Evolutionary conservation across 2,329 filamentous ascomycete species (phyloP), one percentile per base, ranked within the genome.

Genomic region (Alternaria triticimaculans): DNA sequence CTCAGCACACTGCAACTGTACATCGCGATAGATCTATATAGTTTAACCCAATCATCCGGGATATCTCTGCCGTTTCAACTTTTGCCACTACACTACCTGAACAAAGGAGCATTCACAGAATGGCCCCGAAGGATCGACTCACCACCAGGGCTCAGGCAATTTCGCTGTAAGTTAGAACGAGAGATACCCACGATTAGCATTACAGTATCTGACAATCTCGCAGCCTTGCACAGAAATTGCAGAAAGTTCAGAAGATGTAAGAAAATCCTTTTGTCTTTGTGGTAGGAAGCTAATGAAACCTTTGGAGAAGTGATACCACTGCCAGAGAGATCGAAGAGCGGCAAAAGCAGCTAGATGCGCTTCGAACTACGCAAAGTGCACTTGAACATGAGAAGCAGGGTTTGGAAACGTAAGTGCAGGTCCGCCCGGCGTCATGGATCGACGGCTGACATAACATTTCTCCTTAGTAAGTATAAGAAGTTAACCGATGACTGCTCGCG

Each of bases 1-100:
- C 18, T 9, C n/a, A 30, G 46, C 6, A 26, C 18, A 50, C 25
- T 2, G 9, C n/a, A 3, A 50, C 11, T 30, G 12, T 10, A 30
- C 12, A 50, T 30, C 14, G 25, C n/a, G 6, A 50, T 20, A n/a
- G 3, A 50, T 14, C 46, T 15, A 5, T n/a, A 28, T 30, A 20
- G 10, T 0, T 3, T 23, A 20, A 10, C 9, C 1, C 25, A 9
- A 9, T 5, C 10, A 2, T 14, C n/a, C 0, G 7, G 10, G 14
- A 3, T 50, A 5, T 3, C 12, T 50, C 28, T 20, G 23, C 8
- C 21, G 4, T 18, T 8, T 26, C 45, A 26, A 48, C 7, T 2
- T 6, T 9, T n/a, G 26, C 26, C n/a, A 6, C 37, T 14, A 9
- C 23, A 3, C 15, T 26, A 25, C 12, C 45, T 48, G 8, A n/a